Conservation (phyloP, 2,329 filamentous ascomycete species). For the Trematosphaeria pertusa region DNA sequence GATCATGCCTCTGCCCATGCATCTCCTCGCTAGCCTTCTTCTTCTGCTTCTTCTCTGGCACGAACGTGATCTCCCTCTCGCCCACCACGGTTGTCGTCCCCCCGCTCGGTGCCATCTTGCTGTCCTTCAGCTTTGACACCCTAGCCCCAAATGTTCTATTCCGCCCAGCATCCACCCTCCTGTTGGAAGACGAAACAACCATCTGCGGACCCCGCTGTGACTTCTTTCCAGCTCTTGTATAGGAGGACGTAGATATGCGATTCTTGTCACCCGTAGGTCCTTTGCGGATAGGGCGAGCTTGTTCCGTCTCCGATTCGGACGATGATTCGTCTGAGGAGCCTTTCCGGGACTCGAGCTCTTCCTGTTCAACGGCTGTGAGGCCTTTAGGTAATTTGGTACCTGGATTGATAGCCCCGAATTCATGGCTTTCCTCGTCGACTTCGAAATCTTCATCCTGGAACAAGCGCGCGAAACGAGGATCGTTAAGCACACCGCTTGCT, state of each 20-base stretch:
- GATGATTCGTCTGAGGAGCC: conserved; percentile 44
- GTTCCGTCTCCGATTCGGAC: conserved; percentile 38
- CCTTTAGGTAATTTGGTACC: conserved; percentile 69
- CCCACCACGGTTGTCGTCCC: conserved; percentile 51
- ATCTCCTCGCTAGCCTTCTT: conserved; percentile 41
- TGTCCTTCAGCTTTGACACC: conserved; percentile 51
- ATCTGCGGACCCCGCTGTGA: conserved; percentile 56
- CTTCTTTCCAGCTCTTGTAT: conserved; percentile 63
- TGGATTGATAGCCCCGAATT: conserved; percentile 89
- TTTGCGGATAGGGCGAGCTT: conserved; percentile 28
- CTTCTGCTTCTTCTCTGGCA: conserved; percentile 63
- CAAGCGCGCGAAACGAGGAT: conserved; percentile 84
- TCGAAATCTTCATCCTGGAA: conserved; percentile 94
- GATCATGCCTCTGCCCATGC: conserved; percentile 33
- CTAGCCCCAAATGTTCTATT: conserved; percentile 66
- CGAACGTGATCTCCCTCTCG: conserved; percentile 74
- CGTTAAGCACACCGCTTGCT: conserved; percentile 66
- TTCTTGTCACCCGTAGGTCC: conserved; percentile 42
- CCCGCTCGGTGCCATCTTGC: conserved; percentile 17
- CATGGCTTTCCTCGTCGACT: conserved; percentile 86
- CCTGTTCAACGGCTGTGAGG: conserved; percentile 67
- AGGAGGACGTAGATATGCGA: conserved; percentile 69
- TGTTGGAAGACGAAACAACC: conserved; percentile 60
- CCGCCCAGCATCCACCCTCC: conserved; percentile 51
- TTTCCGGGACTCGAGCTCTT: conserved; percentile 56